Evolutionary conservation across 768 basidiomycete species (phyloP).

Genomic region (Lactarius indigo): DNA sequence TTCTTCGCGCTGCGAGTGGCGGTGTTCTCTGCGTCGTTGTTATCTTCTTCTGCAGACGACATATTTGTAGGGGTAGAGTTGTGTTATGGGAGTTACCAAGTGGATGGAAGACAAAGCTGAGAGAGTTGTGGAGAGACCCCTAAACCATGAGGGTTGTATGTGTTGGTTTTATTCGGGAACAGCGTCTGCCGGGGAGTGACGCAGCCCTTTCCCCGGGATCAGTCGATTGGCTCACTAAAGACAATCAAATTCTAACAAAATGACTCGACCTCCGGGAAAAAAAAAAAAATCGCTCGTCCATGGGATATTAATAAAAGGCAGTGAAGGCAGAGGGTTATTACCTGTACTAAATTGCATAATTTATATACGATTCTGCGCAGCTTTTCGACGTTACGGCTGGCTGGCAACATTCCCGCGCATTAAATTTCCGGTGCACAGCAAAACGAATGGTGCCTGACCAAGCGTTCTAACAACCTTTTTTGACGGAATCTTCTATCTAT

Average conservation of each 20-base stretch:
- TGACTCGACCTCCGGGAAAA: background rate
- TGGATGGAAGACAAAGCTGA: background rate
- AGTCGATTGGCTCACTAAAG: background rate
- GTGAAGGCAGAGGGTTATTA: background rate
- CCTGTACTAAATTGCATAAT: too few species aligned
- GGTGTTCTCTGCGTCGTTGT: constrained; percentile 42
- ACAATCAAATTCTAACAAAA: background rate
- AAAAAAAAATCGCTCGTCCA: background rate
- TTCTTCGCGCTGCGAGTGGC: constrained; percentile 51
- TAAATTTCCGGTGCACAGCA: background rate
- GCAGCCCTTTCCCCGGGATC: background rate
- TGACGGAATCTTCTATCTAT: background rate
- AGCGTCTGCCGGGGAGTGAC: constrained; percentile 5
- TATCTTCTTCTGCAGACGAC: constrained; percentile 69
- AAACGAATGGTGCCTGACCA: background rate
- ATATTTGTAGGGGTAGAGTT: constrained; percentile 31
- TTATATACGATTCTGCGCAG: background rate
- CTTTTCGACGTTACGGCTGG: background rate
- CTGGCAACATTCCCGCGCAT: background rate
- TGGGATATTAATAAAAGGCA: too few species aligned
- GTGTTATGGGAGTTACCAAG: background rate
- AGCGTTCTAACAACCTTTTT: background rate
- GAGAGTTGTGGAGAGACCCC: constrained; percentile 6
- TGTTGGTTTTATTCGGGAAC: background rate
- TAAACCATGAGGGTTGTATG: constrained; percentile 8